phyloP scores from a whole-genome alignment of 2,329 filamentous ascomycete species.

The Ampelomyces quisqualis region DNA sequence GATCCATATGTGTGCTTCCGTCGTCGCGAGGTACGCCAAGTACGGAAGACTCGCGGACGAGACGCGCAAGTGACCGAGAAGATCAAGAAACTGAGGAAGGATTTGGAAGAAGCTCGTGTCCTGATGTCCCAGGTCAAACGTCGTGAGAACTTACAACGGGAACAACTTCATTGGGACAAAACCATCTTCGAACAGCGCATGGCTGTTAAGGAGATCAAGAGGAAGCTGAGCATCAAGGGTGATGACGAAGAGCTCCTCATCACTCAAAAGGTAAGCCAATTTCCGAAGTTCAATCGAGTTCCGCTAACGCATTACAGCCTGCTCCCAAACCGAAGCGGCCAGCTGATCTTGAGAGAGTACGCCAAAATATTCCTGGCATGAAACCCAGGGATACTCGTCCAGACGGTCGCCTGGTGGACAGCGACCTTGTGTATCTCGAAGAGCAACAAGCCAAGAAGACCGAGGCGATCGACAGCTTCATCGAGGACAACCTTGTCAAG shows the following conservation, averaged over 20 bases:
- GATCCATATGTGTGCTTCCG: conserved; percentile 99
- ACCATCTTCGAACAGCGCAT: conserved; percentile 80
- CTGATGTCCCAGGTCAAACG: conserved; percentile 75
- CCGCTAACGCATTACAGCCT: conserved; percentile 31
- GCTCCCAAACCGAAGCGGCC: conserved; percentile 55
- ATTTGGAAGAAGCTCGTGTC: conserved; percentile 85
- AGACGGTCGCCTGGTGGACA: conserved; percentile 69
- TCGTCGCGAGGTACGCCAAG: conserved; percentile 88
- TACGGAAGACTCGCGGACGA: conserved; percentile 88
- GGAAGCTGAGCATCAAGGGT: conserved; percentile 82
- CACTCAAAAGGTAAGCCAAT: conserved; percentile 78
- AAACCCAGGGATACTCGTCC: conserved; percentile 55
- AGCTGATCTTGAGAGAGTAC: conserved; percentile 59
- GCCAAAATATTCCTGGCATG: conserved; percentile 66
- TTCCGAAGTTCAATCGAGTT: conserved; percentile 18
- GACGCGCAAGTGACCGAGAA: conserved; percentile 95
- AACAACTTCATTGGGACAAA: conserved; percentile 72
- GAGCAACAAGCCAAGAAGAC: conserved; percentile 80
- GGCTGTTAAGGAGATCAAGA: conserved; percentile 83
- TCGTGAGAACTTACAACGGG: conserved; percentile 76
- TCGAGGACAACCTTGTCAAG: conserved; percentile 83
- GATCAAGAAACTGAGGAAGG: conserved; percentile 83
- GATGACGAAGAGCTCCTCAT: conserved; percentile 84
- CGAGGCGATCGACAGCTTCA: conserved; percentile 75
- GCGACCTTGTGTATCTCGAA: conserved; percentile 74